These are phyloP conservation scores for Aspergillus olivimuriae DNA, from an alignment of 495 filamentous ascomycete species.

Conservation along the genomic window DNA sequence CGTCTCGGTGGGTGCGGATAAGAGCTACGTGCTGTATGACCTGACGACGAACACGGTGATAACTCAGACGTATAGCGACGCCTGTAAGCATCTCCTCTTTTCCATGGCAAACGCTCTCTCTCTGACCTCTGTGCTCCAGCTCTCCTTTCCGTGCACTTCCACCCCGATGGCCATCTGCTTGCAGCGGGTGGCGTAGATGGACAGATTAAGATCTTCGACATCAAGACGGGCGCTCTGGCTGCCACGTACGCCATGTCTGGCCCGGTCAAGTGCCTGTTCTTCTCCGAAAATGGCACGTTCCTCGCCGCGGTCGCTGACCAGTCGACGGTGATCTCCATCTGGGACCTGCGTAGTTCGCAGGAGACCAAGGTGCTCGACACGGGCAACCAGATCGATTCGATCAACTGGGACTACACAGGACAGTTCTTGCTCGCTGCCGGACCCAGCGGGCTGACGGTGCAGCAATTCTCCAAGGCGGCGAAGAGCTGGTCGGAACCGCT, in stretches of 20 bases:
- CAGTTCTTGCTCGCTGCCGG: slow-evolving; percentile 86
- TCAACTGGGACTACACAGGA: slow-evolving; percentile 91
- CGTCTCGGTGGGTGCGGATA: slow-evolving; percentile 83
- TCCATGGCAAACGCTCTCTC: neutral
- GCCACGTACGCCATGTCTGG: slow-evolving; percentile 62
- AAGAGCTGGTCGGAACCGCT: slow-evolving; percentile 90
- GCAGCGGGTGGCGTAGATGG: slow-evolving; percentile 70
- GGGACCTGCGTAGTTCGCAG: slow-evolving; percentile 81
- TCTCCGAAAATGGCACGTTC: slow-evolving; percentile 98
- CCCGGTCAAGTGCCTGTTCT: slow-evolving; percentile 66
- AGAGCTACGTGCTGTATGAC: slow-evolving; percentile 91
- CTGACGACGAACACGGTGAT: slow-evolving; percentile 57
- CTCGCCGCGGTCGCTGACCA: slow-evolving; percentile 71
- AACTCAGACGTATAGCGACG: slow-evolving; percentile 72
- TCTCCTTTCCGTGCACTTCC: slow-evolving; percentile 74
- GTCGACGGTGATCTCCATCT: slow-evolving; percentile 72
- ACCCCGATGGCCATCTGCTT: slow-evolving; percentile 93
- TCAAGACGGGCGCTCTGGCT: slow-evolving; percentile 63
- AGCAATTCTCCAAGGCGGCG: slow-evolving; percentile 73
- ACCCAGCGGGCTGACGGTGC: slow-evolving; percentile 73
- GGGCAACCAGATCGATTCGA: slow-evolving; percentile 61
- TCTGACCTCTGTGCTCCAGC: slow-evolving; percentile 35
- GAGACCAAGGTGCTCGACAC: slow-evolving; percentile 75
- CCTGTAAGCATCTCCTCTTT: slow-evolving; percentile 51
- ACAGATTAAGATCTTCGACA: slow-evolving; percentile 79